phyloP scores from a whole-genome alignment of 2,329 filamentous ascomycete species.

The Fusarium keratoplasticum region DNA sequence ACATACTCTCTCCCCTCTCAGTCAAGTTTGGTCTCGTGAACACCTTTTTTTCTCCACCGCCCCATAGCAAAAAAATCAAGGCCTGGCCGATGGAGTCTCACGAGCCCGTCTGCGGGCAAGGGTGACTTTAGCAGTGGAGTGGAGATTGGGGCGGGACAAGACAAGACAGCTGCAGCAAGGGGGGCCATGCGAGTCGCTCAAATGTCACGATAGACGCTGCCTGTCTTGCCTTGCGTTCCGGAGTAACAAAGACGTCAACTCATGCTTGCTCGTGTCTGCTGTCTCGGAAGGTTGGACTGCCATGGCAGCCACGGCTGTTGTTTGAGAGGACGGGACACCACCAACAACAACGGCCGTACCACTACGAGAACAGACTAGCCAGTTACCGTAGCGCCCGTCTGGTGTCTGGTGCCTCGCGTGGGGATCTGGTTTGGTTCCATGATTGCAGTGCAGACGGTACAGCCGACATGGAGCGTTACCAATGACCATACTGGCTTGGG shows the following conservation, averaged over 20 bases:
- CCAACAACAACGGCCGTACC: background rate
- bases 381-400: conserved; percentile 5
- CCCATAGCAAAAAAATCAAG: conserved; percentile 31
- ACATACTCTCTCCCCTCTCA: background rate
- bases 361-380: conserved; percentile 23
- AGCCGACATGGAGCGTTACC: conserved; percentile 23
- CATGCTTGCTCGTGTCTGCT: background rate
- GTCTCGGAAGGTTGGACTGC: conserved; percentile 3
- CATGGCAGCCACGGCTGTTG: conserved; percentile 9
- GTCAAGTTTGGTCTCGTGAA: conserved; percentile 30
- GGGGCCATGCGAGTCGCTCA: background rate
- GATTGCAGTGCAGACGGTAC: background rate
- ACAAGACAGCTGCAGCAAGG: conserved; percentile 15
- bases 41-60: conserved; percentile 17
- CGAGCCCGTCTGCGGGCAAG: background rate
- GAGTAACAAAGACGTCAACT: background rate
- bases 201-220: conserved; percentile 8
- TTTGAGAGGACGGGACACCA: background rate
- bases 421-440: background rate
- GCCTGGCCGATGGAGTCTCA: conserved; percentile 8
- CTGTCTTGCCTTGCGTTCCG: conserved; percentile 2
- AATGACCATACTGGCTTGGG: conserved; percentile 16
- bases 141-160: conserved; percentile 19
- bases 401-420: conserved; percentile 8
- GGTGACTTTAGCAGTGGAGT: conserved; percentile 17